Conservation (phyloP, 257 asterid species). For the Penstemon eatonii region DNA sequence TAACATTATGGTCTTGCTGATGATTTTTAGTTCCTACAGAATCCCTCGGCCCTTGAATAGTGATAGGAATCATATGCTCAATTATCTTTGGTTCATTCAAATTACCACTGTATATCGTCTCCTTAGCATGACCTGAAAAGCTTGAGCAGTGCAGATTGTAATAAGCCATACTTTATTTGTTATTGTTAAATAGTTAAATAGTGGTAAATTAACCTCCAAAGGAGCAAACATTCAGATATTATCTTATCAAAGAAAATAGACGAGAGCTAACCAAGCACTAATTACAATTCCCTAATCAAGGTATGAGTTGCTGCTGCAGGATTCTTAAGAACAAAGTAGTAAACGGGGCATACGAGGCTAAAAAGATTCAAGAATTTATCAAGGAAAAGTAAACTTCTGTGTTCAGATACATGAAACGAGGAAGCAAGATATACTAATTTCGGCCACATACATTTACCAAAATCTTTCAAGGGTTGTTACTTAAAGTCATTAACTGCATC, state of each 20-base stretch:
- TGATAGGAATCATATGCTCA: conserved; percentile 44
- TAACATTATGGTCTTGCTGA: conserved; percentile 49
- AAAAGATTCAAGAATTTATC: not conserved
- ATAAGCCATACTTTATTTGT: conserved; percentile 45
- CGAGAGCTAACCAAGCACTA: conserved; percentile 26
- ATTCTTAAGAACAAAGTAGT: conserved; percentile 10
- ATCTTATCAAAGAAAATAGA: conserved; percentile 15
- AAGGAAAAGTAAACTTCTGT: not conserved
- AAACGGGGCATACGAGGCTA: conserved; percentile 5
- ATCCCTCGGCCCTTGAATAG: conserved; percentile 41
- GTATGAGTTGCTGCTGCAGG: conserved; percentile 16
- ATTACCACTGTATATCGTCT: conserved; percentile 45
- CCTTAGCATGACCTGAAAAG: conserved; percentile 85
- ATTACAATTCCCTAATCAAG: conserved; percentile 11
- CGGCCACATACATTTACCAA: not conserved
- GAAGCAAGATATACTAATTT: conserved; percentile 10
- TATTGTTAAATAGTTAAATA: conserved; percentile 16
- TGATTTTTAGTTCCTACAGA: conserved; percentile 36
- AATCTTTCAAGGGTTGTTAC: conserved; percentile 1
- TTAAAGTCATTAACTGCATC: conserved; percentile 10
- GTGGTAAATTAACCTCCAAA: conserved; percentile 9
- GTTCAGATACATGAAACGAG: not conserved
- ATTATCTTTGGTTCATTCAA: conserved; percentile 48
- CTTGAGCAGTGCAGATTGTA: conserved; percentile 65
- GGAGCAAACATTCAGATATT: conserved; percentile 19